phyloP scores from a whole-genome alignment of 768 basidiomycete genomes.

The Lactifluus volemus region DNA sequence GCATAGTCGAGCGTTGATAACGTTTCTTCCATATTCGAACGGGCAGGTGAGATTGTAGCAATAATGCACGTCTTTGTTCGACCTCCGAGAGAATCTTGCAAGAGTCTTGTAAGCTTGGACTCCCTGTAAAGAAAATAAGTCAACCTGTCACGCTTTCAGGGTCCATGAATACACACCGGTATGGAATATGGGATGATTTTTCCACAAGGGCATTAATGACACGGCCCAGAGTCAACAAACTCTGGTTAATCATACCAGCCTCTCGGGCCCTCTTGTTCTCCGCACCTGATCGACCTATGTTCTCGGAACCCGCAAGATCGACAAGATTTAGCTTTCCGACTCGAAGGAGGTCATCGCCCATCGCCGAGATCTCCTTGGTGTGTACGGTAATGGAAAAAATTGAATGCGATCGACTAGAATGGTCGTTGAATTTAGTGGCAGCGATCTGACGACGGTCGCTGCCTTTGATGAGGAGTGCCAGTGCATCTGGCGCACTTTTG shows the following conservation, averaged over 20 bases:
- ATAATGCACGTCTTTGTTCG: slow-evolving; percentile 97
- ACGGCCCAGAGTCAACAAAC: slow-evolving; percentile 88
- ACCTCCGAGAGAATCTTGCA: slow-evolving; percentile 98
- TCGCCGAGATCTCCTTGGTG: slow-evolving; percentile 67
- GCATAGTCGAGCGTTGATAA: slow-evolving; percentile 97
- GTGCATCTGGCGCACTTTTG: slow-evolving; percentile 72
- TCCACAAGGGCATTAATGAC: slow-evolving; percentile 97
- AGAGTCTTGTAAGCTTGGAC: slow-evolving; percentile 92
- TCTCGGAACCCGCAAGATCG: slow-evolving; percentile 95
- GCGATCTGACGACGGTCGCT: slow-evolving; percentile 89
- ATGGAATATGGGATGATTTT: slow-evolving; percentile 85
- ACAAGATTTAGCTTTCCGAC: slow-evolving; percentile 96
- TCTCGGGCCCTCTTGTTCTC: slow-evolving; percentile 92
- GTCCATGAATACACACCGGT: slow-evolving; percentile 48
- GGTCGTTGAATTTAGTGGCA: slow-evolving; percentile 95
- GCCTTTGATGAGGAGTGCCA: slow-evolving; percentile 80
- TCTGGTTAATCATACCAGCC: slow-evolving; percentile 99
- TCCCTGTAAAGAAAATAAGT: slow-evolving; percentile 44
- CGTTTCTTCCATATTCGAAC: slow-evolving; percentile 93
- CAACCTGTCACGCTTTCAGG: neutral
- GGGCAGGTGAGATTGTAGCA: slow-evolving; percentile 90
- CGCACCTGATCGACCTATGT: slow-evolving; percentile 92
- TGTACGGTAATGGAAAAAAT: slow-evolving; percentile 96
- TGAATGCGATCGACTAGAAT: slow-evolving; percentile 94
- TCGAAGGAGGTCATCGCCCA: slow-evolving; percentile 83